These are phyloP conservation scores for Phaffia australis DNA, from an alignment of 768 basidiomycete genomes.

Conservation along the genomic window DNA sequence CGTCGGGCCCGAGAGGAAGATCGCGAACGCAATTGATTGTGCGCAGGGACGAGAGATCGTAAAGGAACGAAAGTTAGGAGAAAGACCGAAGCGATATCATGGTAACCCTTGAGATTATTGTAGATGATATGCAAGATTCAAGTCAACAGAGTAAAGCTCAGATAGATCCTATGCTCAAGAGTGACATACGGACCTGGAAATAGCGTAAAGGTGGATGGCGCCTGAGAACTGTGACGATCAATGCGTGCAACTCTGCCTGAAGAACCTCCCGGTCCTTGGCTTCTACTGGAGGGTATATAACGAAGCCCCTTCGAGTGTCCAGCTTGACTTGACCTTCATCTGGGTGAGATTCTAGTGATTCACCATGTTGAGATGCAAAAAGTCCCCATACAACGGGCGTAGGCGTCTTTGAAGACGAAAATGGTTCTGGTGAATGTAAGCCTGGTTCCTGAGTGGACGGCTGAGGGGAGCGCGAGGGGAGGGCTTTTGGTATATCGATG, in stretches of 20 bases:
- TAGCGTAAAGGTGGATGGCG: constrained; percentile 63
- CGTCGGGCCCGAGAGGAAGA: not conserved
- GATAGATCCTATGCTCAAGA: not conserved
- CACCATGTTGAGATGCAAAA: too few species aligned
- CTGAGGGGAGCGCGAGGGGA: too few species aligned
- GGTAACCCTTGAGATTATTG: constrained; percentile 57
- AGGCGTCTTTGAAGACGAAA: too few species aligned
- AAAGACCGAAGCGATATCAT: constrained; percentile 79
- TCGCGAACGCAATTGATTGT: not conserved
- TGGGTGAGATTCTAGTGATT: constrained; percentile 21
- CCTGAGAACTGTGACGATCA: constrained; percentile 66
- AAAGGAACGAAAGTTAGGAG: constrained; percentile 36
- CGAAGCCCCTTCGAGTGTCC: constrained; percentile 87
- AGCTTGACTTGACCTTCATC: constrained; percentile 81
- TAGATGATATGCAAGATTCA: not conserved
- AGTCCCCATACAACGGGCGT: too few species aligned
- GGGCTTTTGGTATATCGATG: too few species aligned
- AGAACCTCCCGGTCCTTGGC: constrained; percentile 36
- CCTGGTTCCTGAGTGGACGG: too few species aligned
- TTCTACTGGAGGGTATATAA: constrained; percentile 72
- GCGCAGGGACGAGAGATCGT: constrained; percentile 4
- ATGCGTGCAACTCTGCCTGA: constrained; percentile 55
- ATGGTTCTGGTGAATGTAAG: too few species aligned
- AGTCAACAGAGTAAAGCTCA: not conserved
- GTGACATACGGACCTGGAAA: constrained; percentile 52